A percentile compares a stretch with the other conserved stretches of the same genome.
These are phyloP conservation scores for Pestalotiopsis sp. DNA, from an alignment of 2,329 filamentous ascomycete species.

Conservation along the genomic window DNA sequence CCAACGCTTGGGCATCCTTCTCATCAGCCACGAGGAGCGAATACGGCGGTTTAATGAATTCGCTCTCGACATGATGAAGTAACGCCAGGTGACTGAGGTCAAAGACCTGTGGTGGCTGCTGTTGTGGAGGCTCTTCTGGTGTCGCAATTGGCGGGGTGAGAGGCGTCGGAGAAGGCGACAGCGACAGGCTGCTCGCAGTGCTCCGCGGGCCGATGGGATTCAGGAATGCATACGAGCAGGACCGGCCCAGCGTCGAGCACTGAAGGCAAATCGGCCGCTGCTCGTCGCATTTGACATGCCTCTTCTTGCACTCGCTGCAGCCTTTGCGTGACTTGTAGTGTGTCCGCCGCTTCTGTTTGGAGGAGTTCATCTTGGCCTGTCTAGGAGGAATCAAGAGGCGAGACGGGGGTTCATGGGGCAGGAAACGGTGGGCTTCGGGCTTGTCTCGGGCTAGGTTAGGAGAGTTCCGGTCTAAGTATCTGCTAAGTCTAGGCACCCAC, in stretches of 20 bases:
- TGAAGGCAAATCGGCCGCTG: constrained; percentile 42
- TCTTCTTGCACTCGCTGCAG: constrained; percentile 24
- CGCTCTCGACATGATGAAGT: constrained; percentile 36
- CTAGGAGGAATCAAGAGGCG: not conserved
- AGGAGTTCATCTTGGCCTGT: not conserved
- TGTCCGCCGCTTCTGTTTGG: not conserved
- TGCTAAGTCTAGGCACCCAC: too few species aligned
- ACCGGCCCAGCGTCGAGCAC: constrained; percentile 39
- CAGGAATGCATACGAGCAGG: constrained; percentile 34
- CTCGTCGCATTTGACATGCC: constrained; percentile 41
- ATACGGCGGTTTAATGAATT: constrained; percentile 20
- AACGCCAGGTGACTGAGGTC: constrained; percentile 43
- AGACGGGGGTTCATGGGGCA: not conserved
- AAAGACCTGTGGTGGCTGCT: constrained; percentile 26
- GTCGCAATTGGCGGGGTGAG: not conserved
- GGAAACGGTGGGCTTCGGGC: not conserved
- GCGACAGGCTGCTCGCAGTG: constrained; percentile 5
- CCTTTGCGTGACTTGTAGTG: constrained; percentile 24
- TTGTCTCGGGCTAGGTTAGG: not conserved
- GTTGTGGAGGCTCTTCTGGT: not conserved
- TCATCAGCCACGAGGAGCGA: not conserved
- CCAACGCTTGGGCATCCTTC: constrained; percentile 16
- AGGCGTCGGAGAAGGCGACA: not conserved
- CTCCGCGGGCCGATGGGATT: constrained; percentile 16
- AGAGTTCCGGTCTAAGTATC: too few species aligned